Base-by-base conservation (phyloP, 163 green algal species). In the Smithsoniella earleae region DNA sequence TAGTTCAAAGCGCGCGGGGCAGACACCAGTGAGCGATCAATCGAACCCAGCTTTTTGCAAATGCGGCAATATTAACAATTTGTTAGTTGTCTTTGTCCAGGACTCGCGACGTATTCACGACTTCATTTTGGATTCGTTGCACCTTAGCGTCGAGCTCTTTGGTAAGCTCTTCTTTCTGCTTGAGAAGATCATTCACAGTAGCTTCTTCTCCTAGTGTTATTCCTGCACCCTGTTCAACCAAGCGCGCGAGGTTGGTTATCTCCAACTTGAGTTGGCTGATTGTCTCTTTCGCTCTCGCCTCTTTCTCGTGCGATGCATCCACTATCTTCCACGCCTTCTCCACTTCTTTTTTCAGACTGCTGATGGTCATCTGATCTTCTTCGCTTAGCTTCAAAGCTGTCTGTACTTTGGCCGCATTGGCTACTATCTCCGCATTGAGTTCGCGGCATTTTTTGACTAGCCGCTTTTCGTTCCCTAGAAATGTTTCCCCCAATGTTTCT, bases 301-400 rank as follows among this genome's bases (percentile, higher is more conserved):
- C 90, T 80, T 95, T 96, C 44, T 96, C 91, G 54, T 94, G 86
- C 44, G 78, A 87, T 36, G 86, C 83, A 76, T 96, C 90, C 54
- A 96, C 88, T 82, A 94, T 87, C 78, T 90, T 90, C 91, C 91
- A 97, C 6, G 90, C 89, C 80, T 95, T 96, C 74, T 97, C 90
- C 34, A 97, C 88, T 77, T 97, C 91, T 76, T 91, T 91, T 58
- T 94, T 95, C 13, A 97, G 84, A 2, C 85, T 83, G 0, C 76
- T 66, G 73, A 96, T 95, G 25, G 89, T 94, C 28, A 73, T 80
- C 77, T 93, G 88, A 79, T 97, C 91, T 78, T 97, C 91, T 77
- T 95, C 89, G 40, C 85, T 89, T 22, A 96, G 88, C 80, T 92
- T 92, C 27, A 96, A 81, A 2, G 89, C 89, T 40, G 88, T 91